Conservation (phyloP, 148 eudicot species). For the Beta vulgaris region DNA sequence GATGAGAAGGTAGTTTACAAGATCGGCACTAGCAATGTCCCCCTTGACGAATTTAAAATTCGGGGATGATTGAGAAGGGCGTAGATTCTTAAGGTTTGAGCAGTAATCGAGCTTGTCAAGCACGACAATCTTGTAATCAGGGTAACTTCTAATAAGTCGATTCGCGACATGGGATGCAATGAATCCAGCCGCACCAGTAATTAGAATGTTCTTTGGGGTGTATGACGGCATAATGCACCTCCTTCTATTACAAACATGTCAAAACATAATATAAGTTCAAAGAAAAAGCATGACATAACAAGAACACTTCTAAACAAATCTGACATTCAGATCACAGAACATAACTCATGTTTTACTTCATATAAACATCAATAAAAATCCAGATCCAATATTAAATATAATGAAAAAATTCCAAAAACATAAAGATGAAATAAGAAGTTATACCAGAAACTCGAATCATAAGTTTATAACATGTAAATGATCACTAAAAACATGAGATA, state of each 20-base stretch:
- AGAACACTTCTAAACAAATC: background rate
- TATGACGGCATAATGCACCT: conserved; percentile 42
- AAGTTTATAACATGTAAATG: no score
- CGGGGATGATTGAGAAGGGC: conserved; percentile 56
- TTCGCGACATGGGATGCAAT: conserved; percentile 83
- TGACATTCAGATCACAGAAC: background rate
- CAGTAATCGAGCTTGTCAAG: conserved; percentile 85
- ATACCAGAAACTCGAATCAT: no score
- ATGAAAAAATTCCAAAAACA: no score
- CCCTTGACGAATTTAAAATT: conserved; percentile 78
- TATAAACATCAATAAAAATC: no score
- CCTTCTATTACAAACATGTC: conserved; percentile 21
- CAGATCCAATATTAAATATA: no score
- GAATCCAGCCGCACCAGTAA: conserved; percentile 87
- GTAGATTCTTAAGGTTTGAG: conserved; percentile 60
- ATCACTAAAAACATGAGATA: no score
- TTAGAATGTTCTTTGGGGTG: conserved; percentile 69
- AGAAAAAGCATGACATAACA: background rate
- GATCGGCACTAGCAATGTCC: conserved; percentile 71
- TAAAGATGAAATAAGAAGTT: no score
- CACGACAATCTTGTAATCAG: conserved; percentile 64
- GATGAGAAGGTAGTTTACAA: conserved; percentile 56
- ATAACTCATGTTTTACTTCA: background rate
- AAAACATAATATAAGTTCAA: conserved; percentile 14
- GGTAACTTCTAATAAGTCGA: conserved; percentile 56